Evolutionary conservation across 495 filamentous ascomycete species (phyloP).

Genomic region (Daldinia grandis): DNA sequence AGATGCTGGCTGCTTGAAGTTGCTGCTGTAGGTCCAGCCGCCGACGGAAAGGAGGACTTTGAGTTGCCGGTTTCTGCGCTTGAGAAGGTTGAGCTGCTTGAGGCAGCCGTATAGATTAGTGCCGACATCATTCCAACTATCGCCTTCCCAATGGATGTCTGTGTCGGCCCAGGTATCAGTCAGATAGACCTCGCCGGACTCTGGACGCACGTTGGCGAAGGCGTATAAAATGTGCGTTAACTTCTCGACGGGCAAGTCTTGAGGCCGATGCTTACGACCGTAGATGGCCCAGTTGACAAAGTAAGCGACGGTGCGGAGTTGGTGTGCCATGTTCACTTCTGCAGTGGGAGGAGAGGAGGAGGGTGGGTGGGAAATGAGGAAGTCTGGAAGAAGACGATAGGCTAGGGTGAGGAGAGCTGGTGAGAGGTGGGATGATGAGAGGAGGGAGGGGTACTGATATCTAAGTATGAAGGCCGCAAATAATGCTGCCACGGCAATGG

Average conservation of each 20-base stretch:
- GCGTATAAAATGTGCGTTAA: conserved; percentile 87
- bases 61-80: conserved; percentile 85
- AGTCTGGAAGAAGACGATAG: conserved; percentile 11
- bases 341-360: background rate
- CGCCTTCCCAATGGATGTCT: conserved; percentile 87
- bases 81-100: conserved; percentile 93
- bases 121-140: conserved; percentile 74
- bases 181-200: conserved; percentile 72
- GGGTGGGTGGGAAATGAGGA: background rate
- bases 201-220: conserved; percentile 69
- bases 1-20: conserved; percentile 79
- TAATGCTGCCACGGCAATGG: conserved; percentile 22
- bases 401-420: background rate
- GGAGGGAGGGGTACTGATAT: conserved; percentile 18
- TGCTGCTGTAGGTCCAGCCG: conserved; percentile 93
- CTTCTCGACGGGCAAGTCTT: conserved; percentile 84
- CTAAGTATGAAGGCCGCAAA: conserved; percentile 17
- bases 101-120: conserved; percentile 89
- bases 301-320: conserved; percentile 79
- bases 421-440: conserved; percentile 7
- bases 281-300: conserved; percentile 97
- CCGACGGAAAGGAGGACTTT: conserved; percentile 94
- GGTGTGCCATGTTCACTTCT: conserved; percentile 52
- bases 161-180: conserved; percentile 88
- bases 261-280: conserved; percentile 82